phyloP scores from a whole-genome alignment of 768 basidiomycete species.

The Polyporus arcularius region DNA sequence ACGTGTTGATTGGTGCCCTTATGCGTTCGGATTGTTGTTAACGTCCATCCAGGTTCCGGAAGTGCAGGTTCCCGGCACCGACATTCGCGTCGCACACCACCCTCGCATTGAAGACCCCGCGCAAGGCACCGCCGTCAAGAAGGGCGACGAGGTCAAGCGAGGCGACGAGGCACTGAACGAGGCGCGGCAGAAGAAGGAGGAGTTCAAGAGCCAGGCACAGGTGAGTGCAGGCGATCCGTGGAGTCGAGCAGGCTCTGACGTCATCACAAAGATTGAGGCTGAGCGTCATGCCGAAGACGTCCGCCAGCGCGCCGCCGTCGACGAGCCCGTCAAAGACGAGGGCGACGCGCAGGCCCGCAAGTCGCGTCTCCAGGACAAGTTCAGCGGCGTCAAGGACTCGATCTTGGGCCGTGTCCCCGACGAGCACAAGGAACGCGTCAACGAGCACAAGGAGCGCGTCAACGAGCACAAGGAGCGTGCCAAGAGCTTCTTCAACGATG shows the following conservation, averaged over 20 bases:
- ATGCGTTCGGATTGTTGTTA: neutral
- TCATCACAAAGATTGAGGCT: conserved; percentile 18
- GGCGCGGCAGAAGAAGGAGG: conserved; percentile 18
- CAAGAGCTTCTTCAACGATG: conserved; percentile 72
- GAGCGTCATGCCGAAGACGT: conserved; percentile 23
- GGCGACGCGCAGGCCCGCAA: conserved; percentile 41
- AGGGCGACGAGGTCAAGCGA: conserved; percentile 35
- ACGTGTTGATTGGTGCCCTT: neutral
- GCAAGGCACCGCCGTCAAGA: conserved; percentile 34
- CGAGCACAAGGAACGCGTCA: conserved; percentile 59
- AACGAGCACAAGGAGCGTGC: conserved; percentile 58
- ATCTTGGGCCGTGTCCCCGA: conserved; percentile 63
- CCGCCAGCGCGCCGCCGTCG: conserved; percentile 25
- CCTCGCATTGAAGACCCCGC: conserved; percentile 45
- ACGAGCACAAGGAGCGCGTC: conserved; percentile 55
- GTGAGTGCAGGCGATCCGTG: conserved; percentile 6
- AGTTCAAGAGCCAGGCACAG: conserved; percentile 17
- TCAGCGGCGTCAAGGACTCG: conserved; percentile 37
- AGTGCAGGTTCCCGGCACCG: conserved; percentile 45
- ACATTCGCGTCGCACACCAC: conserved; percentile 46
- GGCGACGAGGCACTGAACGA: conserved; percentile 27
- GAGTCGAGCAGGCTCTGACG: neutral
- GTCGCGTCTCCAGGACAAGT: conserved; percentile 31
- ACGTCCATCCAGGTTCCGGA: conserved; percentile 34
- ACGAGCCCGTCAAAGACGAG: conserved; percentile 31